Percentiles rank a stretch among this genome's conserved stretches.
phyloP scores from a whole-genome alignment of 2,329 filamentous ascomycete genomes.

The Orbilia brochopaga region DNA sequence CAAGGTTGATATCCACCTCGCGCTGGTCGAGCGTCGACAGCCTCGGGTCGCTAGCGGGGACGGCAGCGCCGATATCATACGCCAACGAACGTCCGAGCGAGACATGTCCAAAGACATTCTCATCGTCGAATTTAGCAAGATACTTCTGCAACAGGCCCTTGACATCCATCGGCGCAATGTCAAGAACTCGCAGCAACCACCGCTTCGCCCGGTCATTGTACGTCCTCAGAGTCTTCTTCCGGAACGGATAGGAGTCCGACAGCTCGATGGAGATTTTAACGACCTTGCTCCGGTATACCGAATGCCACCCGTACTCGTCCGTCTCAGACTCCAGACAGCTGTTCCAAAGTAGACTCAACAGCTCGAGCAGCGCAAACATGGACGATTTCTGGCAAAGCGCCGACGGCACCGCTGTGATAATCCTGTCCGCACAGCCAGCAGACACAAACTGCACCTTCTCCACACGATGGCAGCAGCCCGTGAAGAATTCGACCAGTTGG shows the following conservation, averaged over 20 bases:
- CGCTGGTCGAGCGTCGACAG: conserved; percentile 78
- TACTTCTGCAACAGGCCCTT: conserved; percentile 97
- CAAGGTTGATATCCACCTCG: conserved; percentile 80
- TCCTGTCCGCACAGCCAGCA: conserved; percentile 79
- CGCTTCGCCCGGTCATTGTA: conserved; percentile 76
- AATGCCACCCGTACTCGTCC: conserved; percentile 87
- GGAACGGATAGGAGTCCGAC: conserved; percentile 88
- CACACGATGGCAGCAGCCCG: conserved; percentile 90
- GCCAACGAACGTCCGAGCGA: conserved; percentile 93
- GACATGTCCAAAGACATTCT: conserved; percentile 87
- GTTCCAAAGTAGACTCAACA: conserved; percentile 92
- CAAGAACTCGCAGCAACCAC: conserved; percentile 82
- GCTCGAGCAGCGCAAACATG: conserved; percentile 87
- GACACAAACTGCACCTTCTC: conserved; percentile 88
- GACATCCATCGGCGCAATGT: conserved; percentile 86
- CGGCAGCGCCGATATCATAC: conserved; percentile 84
- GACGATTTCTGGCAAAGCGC: conserved; percentile 87
- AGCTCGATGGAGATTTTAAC: conserved; percentile 83
- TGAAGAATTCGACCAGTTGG: conserved; percentile 84
- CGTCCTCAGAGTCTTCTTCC: conserved; percentile 76
- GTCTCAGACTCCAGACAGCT: conserved; percentile 93
- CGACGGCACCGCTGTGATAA: conserved; percentile 83
- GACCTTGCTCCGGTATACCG: conserved; percentile 76
- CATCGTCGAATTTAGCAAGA: conserved; percentile 90
- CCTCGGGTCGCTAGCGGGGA: conserved; percentile 84